phyloP scores from a whole-genome alignment of 2,329 filamentous ascomycete species.

The Calonectria honghensis region DNA sequence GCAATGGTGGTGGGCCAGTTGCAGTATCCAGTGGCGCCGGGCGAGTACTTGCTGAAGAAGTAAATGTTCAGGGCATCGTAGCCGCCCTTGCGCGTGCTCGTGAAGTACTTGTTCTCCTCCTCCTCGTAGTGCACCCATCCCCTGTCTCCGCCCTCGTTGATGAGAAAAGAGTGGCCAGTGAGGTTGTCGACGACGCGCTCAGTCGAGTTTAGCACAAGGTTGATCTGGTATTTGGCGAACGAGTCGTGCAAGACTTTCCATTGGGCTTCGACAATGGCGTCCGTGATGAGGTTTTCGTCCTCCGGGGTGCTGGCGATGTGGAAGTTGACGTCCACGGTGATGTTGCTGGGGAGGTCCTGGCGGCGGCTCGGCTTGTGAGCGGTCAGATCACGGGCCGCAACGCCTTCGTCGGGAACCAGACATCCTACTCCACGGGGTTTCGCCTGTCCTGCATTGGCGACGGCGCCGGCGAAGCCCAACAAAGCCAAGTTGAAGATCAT shows the following conservation, averaged over 20 bases:
- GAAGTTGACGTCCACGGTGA: slow-evolving; percentile 53
- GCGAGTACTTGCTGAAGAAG: slow-evolving; percentile 46
- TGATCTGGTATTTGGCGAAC: slow-evolving; percentile 50
- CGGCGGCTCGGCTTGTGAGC: slow-evolving; percentile 7
- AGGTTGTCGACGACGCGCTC: slow-evolving; percentile 51
- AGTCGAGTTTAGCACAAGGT: slow-evolving; percentile 51
- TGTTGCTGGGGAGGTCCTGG: slow-evolving; percentile 44
- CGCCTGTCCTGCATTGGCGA: not conserved
- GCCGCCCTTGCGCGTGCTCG: slow-evolving; percentile 16
- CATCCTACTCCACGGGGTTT: not conserved
- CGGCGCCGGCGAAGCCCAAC: not conserved
- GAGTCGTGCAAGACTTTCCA: slow-evolving; percentile 39
- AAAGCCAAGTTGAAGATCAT: slow-evolving; percentile 7
- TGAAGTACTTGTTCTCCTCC: not conserved
- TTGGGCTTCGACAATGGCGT: slow-evolving; percentile 34
- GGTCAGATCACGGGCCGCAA: not conserved
- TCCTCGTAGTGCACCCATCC: slow-evolving; percentile 31
- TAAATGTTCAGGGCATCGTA: slow-evolving; percentile 54
- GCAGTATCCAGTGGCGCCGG: slow-evolving; percentile 40
- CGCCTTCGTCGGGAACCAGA: slow-evolving; percentile 6
- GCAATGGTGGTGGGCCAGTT: slow-evolving; percentile 35
- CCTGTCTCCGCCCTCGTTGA: slow-evolving; percentile 47
- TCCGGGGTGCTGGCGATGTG: slow-evolving; percentile 53
- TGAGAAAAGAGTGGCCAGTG: slow-evolving; percentile 47
- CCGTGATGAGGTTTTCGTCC: slow-evolving; percentile 43